Percentiles rank a stretch among this genome's conserved stretches.
Conservation (phyloP, 345 rosid species). For the Cardamine occulta region DNA sequence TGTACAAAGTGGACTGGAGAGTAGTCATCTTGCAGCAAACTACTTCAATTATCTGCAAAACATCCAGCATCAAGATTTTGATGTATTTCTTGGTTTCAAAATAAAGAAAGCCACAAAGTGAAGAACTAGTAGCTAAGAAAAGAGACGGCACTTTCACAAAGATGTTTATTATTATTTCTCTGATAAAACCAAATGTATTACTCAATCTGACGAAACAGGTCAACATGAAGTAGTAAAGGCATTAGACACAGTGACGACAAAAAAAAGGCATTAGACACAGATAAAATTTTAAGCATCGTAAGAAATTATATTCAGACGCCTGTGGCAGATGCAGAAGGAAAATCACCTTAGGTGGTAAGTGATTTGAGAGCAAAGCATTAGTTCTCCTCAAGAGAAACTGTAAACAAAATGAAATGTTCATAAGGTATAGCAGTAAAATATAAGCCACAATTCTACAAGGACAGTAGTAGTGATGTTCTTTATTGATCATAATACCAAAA, state of each 20-base stretch:
- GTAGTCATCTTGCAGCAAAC: conserved; percentile 98
- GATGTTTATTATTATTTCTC: conserved; percentile 4
- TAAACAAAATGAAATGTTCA: conserved; percentile 35
- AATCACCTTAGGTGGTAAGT: conserved; percentile 94
- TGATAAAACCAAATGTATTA: conserved; percentile 5
- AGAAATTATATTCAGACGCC: conserved; percentile 21
- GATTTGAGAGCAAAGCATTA: conserved; percentile 90
- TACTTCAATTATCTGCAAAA: conserved; percentile 89
- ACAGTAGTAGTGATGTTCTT: conserved; percentile 10
- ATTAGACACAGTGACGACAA: no score
- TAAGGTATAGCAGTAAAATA: conserved; percentile 19
- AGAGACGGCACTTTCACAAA: conserved; percentile 14
- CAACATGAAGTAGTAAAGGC: conserved; percentile 12
- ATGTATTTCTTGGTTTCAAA: conserved; percentile 20
- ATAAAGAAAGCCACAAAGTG: conserved; percentile 12
- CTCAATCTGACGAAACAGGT: conserved; percentile 16
- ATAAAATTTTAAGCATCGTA: neutral
- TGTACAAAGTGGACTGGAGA: conserved; percentile 84
- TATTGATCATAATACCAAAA: conserved; percentile 25
- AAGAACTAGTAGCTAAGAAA: conserved; percentile 28
- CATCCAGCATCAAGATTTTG: conserved; percentile 40
- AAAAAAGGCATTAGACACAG: no score
- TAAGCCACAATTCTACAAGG: neutral
- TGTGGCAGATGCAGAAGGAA: conserved; percentile 26
- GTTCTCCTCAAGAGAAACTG: conserved; percentile 99